These are phyloP conservation scores for Leccinum pachyderme DNA, from an alignment of 1,284 basidiomycete genomes.

Conservation along the genomic window DNA sequence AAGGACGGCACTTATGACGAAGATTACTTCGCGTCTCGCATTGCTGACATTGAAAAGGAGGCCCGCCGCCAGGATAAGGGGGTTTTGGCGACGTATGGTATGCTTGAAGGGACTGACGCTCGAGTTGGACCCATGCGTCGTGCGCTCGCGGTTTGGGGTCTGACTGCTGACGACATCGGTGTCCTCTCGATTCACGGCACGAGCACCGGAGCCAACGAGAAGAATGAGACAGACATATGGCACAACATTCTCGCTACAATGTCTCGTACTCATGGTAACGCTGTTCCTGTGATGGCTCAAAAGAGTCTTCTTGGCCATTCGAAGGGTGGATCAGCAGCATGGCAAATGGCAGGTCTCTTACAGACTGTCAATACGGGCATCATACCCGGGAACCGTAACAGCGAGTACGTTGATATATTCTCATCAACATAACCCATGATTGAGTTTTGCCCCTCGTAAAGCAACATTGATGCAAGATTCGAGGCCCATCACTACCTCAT, in stretches of 20 bases:
- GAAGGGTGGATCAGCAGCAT: slow-evolving; percentile 96
- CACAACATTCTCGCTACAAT: slow-evolving; percentile 90
- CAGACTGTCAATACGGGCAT: slow-evolving; percentile 86
- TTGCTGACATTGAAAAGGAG: slow-evolving; percentile 85
- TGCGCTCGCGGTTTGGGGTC: slow-evolving; percentile 94
- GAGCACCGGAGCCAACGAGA: slow-evolving; percentile 96
- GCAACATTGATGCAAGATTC: slow-evolving; percentile 93
- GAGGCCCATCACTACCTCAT: slow-evolving; percentile 88
- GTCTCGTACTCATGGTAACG: slow-evolving; percentile 88
- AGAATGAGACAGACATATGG: slow-evolving; percentile 98
- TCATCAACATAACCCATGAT: slow-evolving; percentile 16
- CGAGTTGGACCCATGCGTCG: slow-evolving; percentile 88
- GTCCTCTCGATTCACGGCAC: slow-evolving; percentile 91
- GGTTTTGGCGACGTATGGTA: slow-evolving; percentile 85
- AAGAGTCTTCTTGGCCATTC: slow-evolving; percentile 96
- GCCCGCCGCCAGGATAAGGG: slow-evolving; percentile 90
- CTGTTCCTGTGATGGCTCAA: slow-evolving; percentile 95
- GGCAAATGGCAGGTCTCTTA: slow-evolving; percentile 94
- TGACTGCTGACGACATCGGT: slow-evolving; percentile 90
- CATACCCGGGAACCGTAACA: slow-evolving; percentile 96
- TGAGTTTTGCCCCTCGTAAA: slow-evolving; percentile 28
- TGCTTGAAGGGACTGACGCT: slow-evolving; percentile 88
- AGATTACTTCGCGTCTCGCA: slow-evolving; percentile 69
- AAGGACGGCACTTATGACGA: slow-evolving; percentile 57
- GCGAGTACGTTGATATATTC: slow-evolving; percentile 61